phyloP scores from a whole-genome alignment of 2,329 filamentous ascomycete genomes.

The Dichotomopilus funicola region DNA sequence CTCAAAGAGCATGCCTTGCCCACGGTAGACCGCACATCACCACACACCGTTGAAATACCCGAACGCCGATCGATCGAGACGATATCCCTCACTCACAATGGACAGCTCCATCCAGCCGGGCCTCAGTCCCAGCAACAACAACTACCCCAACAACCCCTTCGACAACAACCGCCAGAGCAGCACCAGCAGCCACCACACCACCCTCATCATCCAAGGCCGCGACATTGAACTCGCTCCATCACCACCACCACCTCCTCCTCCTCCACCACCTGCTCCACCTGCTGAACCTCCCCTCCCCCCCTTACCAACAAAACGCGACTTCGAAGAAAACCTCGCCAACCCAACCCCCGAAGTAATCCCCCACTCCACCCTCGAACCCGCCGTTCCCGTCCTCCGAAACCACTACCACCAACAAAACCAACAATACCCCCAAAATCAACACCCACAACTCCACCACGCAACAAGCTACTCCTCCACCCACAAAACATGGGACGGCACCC shows the following conservation, averaged over 20 bases:
- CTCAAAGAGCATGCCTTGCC: neutral
- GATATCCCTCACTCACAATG: neutral
- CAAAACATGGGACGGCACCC: neutral
- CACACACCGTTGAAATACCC: too few relatives aligned
- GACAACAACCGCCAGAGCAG: neutral
- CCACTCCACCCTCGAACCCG: conserved; percentile 8
- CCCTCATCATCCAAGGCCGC: conserved; percentile 11
- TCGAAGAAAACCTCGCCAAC: neutral
- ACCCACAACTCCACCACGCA: neutral
- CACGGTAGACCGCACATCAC: too few relatives aligned
- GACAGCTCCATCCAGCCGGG: neutral
- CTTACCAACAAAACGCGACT: neutral
- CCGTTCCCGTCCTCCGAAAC: neutral
- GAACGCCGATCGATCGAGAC: too few relatives aligned
- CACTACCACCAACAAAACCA: neutral
- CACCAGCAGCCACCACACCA: neutral
- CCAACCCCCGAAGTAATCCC: neutral
- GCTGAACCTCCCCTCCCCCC: neutral
- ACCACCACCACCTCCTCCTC: conserved; percentile 6
- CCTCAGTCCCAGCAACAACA: neutral
- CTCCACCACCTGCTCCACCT: neutral
- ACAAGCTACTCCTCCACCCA: neutral
- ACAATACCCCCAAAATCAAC: neutral
- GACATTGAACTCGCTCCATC: conserved; percentile 13
- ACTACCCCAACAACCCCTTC: neutral